phyloP scores from a whole-genome alignment of 225 moss, liverwort and hornwort species.

The Rhytidiadelphus loreus region DNA sequence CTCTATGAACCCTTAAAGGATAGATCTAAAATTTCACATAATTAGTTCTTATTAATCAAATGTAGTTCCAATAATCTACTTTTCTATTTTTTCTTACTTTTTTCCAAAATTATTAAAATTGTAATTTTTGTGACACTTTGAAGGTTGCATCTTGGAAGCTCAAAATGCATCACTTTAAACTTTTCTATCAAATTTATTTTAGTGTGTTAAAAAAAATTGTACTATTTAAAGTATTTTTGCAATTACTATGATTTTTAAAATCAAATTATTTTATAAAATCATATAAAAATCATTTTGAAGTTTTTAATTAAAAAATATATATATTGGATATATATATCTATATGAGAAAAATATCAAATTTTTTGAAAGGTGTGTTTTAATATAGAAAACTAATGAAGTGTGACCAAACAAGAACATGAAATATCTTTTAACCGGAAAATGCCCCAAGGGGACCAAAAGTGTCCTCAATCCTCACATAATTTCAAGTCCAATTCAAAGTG shows the following conservation, averaged over 20 bases:
- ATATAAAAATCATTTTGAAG: not conserved
- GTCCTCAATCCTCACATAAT: no score
- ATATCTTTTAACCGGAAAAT: rapidly evolving
- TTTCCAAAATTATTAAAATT: not conserved
- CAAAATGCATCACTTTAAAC: not conserved
- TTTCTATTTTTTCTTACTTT: not conserved
- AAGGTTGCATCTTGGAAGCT: not conserved
- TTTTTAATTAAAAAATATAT: not conserved
- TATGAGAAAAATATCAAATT: not conserved
- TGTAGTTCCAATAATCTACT: not conserved
- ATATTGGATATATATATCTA: not conserved
- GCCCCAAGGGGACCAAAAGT: no score
- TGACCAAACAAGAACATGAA: rapidly evolving
- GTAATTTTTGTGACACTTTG: not conserved
- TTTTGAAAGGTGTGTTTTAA: rapidly evolving
- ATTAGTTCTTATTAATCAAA: not conserved
- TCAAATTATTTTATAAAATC: not conserved
- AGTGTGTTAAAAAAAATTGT: no score
- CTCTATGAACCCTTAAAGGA: not conserved
- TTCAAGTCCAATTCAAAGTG: no score
- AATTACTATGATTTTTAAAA: not conserved
- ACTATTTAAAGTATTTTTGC: not conserved
- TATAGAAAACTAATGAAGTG: not conserved
- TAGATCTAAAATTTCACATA: not conserved
- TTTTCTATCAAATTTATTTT: not conserved